Base-by-base conservation (phyloP, 768 basidiomycete species). In the Calocera cornea region DNA sequence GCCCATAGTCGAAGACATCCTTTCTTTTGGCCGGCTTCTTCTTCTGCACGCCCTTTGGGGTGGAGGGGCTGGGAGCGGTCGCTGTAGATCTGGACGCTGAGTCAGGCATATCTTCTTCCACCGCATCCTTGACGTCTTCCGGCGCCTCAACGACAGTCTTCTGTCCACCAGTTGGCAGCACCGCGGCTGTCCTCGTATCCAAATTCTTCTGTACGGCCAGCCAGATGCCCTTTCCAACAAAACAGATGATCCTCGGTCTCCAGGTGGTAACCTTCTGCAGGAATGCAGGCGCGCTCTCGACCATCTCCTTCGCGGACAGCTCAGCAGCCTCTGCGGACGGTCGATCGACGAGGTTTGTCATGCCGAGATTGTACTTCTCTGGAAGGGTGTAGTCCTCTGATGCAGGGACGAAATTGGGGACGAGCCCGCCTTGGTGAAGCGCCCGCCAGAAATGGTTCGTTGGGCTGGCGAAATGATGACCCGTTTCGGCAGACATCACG, bases 381-480 rank as follows among this genome's bases (percentile, higher is more conserved):
- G 87, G 87, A 1, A 92, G 78, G 0, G 80, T 83, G 64, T 75
- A 75, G 69, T 90, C 89, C 71, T 91, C 85, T 0, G 79, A 72
- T 0, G 90, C 83, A 36, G 75, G 73, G 1, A 90, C 69, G 19
- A 81, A 77, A 2, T 78, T 72, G 0, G 81, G 24, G 34, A 65
- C 54, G 31, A 41, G 34, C 84, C 90, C 87, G 50, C 88, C 86
- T 47, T 79, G 79, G 70, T 88, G 79, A 0, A 94, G 78, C 68
- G 88, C 88, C 49, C 76, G 78, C 88, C 88, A 92, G 75, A 92
- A 92, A 70, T 91, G 89, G 72, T 94, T 93, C 1, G 86, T 86
- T 0, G 86, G 86, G 72, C 88, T 84, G 0, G 86, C 88, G 71
- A 86, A 94, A 74, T 93, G 90, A 74, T 90, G 88, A 0, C 91